Evolutionary conservation across 441 rosid species (phyloP).

Genomic region (Jatropha multifida): DNA sequence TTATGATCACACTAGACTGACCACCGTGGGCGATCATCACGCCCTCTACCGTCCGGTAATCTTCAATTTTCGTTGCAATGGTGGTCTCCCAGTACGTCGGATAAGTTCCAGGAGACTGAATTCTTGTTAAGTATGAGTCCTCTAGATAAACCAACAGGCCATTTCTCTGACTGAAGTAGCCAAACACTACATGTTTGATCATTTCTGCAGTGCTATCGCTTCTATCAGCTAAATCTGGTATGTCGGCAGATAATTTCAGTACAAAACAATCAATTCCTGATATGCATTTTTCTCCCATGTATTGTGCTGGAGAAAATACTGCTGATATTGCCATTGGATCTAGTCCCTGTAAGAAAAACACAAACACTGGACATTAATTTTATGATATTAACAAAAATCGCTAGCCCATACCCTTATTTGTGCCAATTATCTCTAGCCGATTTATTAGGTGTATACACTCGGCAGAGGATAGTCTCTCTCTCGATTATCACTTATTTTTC

Average conservation of each 20-base stretch:
- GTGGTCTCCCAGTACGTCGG: constrained; percentile 95
- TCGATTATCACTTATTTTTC: neutral
- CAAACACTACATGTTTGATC: constrained; percentile 81
- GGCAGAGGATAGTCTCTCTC: no score
- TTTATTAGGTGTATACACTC: no score
- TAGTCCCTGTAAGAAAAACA: constrained; percentile 48
- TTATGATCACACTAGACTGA: constrained; percentile 63
- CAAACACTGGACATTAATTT: no score
- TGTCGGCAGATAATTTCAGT: constrained; percentile 70
- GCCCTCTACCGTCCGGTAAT: constrained; percentile 62
- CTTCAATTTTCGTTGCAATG: constrained; percentile 67
- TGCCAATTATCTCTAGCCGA: no score
- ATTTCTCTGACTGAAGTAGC: constrained; percentile 90
- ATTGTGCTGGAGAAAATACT: constrained; percentile 70
- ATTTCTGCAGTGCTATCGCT: constrained; percentile 86
- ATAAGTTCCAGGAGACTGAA: constrained; percentile 73
- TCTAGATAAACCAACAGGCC: constrained; percentile 75
- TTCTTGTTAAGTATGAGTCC: constrained; percentile 83
- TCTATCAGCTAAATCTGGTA: constrained; percentile 59
- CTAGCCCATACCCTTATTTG: no score
- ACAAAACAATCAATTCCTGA: constrained; percentile 68
- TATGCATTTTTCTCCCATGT: constrained; percentile 79
- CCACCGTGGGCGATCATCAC: constrained; percentile 85
- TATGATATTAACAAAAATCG: no score
- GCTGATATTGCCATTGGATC: constrained; percentile 83